Evolutionary conservation across 495 filamentous ascomycete species (phyloP).

Genomic region (Penicillium paxilli): DNA sequence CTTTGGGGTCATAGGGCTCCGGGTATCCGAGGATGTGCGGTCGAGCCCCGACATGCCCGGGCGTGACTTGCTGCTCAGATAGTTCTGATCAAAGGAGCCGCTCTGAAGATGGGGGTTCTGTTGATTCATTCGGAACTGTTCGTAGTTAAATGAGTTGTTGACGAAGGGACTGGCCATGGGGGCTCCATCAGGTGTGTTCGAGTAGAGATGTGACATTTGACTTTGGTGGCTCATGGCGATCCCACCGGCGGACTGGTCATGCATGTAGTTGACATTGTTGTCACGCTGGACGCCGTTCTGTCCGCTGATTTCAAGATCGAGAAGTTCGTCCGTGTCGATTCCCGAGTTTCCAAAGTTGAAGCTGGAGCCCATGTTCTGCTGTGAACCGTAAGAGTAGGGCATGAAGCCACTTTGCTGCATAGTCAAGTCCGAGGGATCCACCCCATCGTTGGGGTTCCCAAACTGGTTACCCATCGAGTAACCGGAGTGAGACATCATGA

Average conservation of each 20-base stretch:
- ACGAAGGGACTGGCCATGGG: slow-evolving; percentile 87
- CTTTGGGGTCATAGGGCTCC: slow-evolving; percentile 81
- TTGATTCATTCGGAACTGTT: slow-evolving; percentile 65
- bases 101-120: slow-evolving; percentile 53
- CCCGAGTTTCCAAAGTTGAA: slow-evolving; percentile 56
- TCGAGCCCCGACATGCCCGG: slow-evolving; percentile 64
- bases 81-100: slow-evolving; percentile 55
- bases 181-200: slow-evolving; percentile 82
- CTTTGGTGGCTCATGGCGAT: slow-evolving; percentile 50
- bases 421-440: slow-evolving; percentile 85
- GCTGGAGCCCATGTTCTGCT: slow-evolving; percentile 52
- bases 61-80: slow-evolving; percentile 51
- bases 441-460: slow-evolving; percentile 58
- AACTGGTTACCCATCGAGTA: slow-evolving; percentile 71
- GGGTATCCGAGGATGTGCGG: slow-evolving; percentile 65
- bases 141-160: slow-evolving; percentile 67
- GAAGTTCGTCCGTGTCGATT: slow-evolving; percentile 54
- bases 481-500: slow-evolving; percentile 57
- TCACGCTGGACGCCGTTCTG: slow-evolving; percentile 41
- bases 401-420: slow-evolving; percentile 60
- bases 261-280: slow-evolving; percentile 44
- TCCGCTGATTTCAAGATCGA: slow-evolving; percentile 52
- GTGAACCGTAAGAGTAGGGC: slow-evolving; percentile 48
- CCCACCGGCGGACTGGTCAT: slow-evolving; percentile 45
- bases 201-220: slow-evolving; percentile 72